These are phyloP conservation scores for Phlyctochytrium planicorne DNA, from an alignment of 192 early-diverging fungal genomes.

Conservation along the genomic window DNA sequence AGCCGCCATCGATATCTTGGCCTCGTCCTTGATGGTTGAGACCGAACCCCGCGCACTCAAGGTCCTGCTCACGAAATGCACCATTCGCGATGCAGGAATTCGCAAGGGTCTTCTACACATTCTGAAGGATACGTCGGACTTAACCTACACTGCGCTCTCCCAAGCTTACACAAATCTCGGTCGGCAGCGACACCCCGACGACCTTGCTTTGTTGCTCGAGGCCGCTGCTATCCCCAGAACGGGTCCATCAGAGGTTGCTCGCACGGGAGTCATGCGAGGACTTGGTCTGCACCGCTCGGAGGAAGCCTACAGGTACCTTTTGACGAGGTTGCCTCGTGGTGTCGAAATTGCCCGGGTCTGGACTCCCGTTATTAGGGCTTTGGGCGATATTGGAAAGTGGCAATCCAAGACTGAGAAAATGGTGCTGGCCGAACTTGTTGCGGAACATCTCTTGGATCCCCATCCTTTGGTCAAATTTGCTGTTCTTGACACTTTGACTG, in stretches of 20 bases:
- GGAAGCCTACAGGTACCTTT: conserved; percentile 38
- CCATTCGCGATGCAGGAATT: conserved; percentile 30
- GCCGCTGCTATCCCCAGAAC: conserved; percentile 39
- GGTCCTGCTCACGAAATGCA: conserved; percentile 14
- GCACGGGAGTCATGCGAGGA: conserved; percentile 41
- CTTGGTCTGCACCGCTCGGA: conserved; percentile 39
- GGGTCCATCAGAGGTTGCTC: conserved; percentile 18
- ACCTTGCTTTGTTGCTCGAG: conserved; percentile 35
- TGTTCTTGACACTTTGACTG: neutral
- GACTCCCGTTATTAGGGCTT: conserved; percentile 19
- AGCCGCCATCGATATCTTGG: conserved; percentile 37
- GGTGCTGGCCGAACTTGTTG: conserved; percentile 17
- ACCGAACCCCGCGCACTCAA: conserved; percentile 35
- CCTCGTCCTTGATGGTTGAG: conserved; percentile 38
- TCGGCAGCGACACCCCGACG: conserved; percentile 44
- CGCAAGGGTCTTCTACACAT: conserved; percentile 34
- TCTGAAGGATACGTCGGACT: conserved; percentile 10
- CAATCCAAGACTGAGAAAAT: neutral
- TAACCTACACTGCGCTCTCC: conserved; percentile 3
- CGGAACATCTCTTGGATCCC: conserved; percentile 13
- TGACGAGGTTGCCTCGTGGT: conserved; percentile 18
- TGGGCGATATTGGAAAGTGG: conserved; percentile 25
- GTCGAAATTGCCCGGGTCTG: conserved; percentile 18
- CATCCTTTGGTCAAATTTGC: neutral
- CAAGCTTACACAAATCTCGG: conserved; percentile 31